Evolutionary conservation across 2,329 filamentous ascomycete species (phyloP), one percentile per base, ranked within the genome.

Genomic region (Sporothrix dimorphospora): DNA sequence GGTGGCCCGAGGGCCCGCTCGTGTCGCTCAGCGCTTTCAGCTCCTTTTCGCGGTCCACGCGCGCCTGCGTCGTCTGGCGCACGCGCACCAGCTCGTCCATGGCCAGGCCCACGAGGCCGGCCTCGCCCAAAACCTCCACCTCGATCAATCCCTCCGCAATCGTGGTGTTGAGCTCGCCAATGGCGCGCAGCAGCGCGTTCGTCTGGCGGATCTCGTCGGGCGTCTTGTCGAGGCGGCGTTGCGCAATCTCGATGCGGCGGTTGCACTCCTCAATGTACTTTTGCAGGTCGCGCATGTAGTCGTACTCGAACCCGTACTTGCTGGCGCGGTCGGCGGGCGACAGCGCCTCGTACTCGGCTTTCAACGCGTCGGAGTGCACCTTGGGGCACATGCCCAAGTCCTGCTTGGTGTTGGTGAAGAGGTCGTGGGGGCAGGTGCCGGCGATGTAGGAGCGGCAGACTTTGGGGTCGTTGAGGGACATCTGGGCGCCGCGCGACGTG

Each of bases 391-490:
- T 88, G 2, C 96, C 96, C 45, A 98, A 88, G 81, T 99, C 96
- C 86, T 98, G 94, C 85, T 98, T 98, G 61, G 96, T 99, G 84
- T 99, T 99, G 76, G 95, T 99, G 87, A 99, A 99, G 79, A 99
- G 93, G 80, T 99, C 96, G 85, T 98, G 95, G 0, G 96, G 96
- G 81, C 96, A 99, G 73, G 93, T 97, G 77, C 96, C 96, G 74
- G 89, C 94, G 67, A 99, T 88, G 81, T 95, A 98, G 21, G 94
- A 98, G 71, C 94, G 93, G 85, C 96, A 99, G 77, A 97, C 93
- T 83, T 97, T 98, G 70, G 92, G 88, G 81, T 98, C 96, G 73
- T 90, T 96, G 78, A 99, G 92, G 75, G 92, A 91, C 77, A 98
- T 88, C 81, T 97, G 92, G 51, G 92, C 88, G 76, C 90, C 90